A percentile compares a stretch with the other conserved stretches of the same genome.
Conservation (phyloP, 1,284 basidiomycete species). For the Limonomyces culmigenus region DNA sequence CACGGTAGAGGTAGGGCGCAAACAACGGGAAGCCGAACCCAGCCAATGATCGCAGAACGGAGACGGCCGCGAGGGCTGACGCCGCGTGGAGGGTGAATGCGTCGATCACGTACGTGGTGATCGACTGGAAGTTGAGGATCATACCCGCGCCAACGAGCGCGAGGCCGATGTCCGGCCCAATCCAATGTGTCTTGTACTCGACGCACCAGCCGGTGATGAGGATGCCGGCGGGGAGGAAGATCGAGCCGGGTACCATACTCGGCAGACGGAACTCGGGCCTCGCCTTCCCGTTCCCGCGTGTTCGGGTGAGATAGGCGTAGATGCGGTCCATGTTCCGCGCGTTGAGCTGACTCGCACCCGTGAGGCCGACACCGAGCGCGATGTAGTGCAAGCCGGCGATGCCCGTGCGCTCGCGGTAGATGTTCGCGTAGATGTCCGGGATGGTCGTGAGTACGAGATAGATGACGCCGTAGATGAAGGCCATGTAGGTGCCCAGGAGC, state of each 20-base stretch:
- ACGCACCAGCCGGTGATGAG: constrained; percentile 18
- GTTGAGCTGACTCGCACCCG: neutral
- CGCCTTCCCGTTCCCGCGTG: constrained; percentile 14
- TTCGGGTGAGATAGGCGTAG: constrained; percentile 10
- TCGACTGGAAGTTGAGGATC: constrained; percentile 10
- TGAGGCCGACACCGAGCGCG: constrained; percentile 7
- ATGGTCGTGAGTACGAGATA: constrained; percentile 21
- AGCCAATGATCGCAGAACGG: constrained; percentile 19
- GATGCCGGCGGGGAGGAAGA: constrained; percentile 22
- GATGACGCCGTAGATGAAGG: constrained; percentile 9
- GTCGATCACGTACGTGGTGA: constrained; percentile 23
- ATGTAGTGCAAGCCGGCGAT: constrained; percentile 11
- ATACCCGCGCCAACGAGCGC: constrained; percentile 13
- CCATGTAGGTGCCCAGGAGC: constrained; percentile 27
- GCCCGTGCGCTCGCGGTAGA: constrained; percentile 5
- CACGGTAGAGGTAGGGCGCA: constrained; percentile 17
- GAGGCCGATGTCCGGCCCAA: constrained; percentile 16
- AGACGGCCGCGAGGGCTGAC: constrained; percentile 19
- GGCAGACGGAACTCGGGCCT: constrained; percentile 19
- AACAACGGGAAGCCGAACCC: constrained; percentile 19
- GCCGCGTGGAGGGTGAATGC: constrained; percentile 21
- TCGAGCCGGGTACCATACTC: constrained; percentile 31
- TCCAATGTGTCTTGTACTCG: constrained; percentile 10
- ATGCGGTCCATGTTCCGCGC: constrained; percentile 7
- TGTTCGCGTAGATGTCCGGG: constrained; percentile 16